These are phyloP conservation scores for Trametes gibbosa DNA, from an alignment of 768 basidiomycete species.

Conservation along the genomic window DNA sequence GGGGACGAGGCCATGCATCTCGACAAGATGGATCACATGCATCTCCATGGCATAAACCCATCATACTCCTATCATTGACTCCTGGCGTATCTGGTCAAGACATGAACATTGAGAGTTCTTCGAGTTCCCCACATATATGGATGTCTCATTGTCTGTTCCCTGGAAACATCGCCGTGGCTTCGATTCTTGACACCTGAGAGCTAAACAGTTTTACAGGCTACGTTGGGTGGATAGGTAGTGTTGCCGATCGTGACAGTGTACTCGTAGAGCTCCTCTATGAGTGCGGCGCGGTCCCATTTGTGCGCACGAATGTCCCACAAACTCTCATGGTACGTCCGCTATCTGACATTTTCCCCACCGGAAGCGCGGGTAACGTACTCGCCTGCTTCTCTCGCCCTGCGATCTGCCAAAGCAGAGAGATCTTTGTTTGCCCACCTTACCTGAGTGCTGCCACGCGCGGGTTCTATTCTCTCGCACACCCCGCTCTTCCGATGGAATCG, in stretches of 20 bases:
- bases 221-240: constrained; percentile 50
- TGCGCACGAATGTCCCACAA: constrained; percentile 56
- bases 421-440: background rate
- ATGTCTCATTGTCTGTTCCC: background rate
- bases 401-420: background rate
- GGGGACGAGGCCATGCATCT: too few species aligned
- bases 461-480: background rate
- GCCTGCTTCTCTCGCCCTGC: background rate
- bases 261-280: constrained; percentile 52
- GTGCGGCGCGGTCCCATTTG: constrained; percentile 57
- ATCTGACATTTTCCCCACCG: background rate
- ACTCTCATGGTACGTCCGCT: constrained; percentile 43
- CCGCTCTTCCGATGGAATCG: background rate
- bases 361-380: background rate
- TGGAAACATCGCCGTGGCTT: too few species aligned
- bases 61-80: too few species aligned
- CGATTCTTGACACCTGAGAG: background rate
- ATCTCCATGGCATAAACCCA: too few species aligned
- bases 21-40: too few species aligned
- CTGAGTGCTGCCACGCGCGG: background rate
- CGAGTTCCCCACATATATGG: too few species aligned
- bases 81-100: too few species aligned
- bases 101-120: too few species aligned
- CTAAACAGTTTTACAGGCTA: constrained; percentile 40
- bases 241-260: constrained; percentile 45